These are phyloP conservation scores for Phytophthora fragariae DNA, from an alignment of 352 stramenopile genomes.

Conservation along the genomic window DNA sequence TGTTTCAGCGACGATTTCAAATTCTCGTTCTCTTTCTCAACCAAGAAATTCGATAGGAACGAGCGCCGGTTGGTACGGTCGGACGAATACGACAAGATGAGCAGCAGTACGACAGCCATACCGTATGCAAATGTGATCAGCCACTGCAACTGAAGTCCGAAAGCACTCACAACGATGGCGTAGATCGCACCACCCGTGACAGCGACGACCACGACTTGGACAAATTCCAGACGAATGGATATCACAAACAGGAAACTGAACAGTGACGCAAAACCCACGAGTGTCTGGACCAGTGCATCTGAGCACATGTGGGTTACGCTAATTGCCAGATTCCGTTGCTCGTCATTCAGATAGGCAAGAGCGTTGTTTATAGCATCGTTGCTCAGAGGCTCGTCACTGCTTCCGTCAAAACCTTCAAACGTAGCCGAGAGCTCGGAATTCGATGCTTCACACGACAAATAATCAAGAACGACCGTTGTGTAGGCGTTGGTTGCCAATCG, in stretches of 20 bases:
- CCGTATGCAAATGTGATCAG: constrained; percentile 69
- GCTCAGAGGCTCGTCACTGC: constrained; percentile 4
- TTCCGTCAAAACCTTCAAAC: constrained; percentile 39
- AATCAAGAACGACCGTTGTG: constrained; percentile 38
- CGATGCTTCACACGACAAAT: constrained; percentile 48
- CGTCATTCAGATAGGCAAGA: constrained; percentile 42
- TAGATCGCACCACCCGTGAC: constrained; percentile 65
- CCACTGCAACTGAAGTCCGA: constrained; percentile 68
- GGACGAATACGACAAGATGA: constrained; percentile 82
- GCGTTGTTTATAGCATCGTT: constrained; percentile 36
- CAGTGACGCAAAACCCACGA: constrained; percentile 73
- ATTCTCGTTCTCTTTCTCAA: constrained; percentile 89
- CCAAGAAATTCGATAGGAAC: constrained; percentile 83
- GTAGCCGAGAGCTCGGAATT: constrained; percentile 31
- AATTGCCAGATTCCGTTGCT: constrained; percentile 47
- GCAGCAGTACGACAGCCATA: constrained; percentile 74
- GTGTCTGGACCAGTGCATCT: constrained; percentile 66
- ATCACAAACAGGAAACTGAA: constrained; percentile 88
- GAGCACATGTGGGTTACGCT: constrained; percentile 60
- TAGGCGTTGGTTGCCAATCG: constrained; percentile 62
- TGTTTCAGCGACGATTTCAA: constrained; percentile 81
- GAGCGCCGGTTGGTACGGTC: constrained; percentile 83
- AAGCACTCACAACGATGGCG: constrained; percentile 62
- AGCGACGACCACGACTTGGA: constrained; percentile 83
- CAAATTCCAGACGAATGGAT: constrained; percentile 89